A percentile compares a stretch with the other conserved stretches of the same genome.
These are phyloP conservation scores for Claviceps sp. DNA, from an alignment of 2,329 filamentous ascomycete genomes.

Conservation along the genomic window DNA sequence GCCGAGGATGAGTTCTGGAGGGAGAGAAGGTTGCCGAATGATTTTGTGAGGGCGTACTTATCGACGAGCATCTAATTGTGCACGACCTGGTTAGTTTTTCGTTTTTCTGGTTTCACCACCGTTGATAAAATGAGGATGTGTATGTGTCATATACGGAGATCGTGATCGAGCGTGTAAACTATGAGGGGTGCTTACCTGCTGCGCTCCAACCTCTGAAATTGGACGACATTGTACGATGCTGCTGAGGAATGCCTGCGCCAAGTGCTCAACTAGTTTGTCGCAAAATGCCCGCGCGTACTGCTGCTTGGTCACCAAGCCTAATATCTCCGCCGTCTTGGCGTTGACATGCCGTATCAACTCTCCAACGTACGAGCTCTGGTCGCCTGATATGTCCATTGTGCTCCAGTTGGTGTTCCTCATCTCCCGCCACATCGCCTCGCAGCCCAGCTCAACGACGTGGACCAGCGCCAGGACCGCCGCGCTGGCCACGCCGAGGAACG, in stretches of 20 bases:
- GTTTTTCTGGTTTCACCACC: no score
- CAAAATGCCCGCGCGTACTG: constrained; percentile 92
- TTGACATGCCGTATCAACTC: constrained; percentile 67
- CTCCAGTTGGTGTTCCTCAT: constrained; percentile 96
- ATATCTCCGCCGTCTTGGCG: constrained; percentile 56
- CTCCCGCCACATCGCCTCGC: constrained; percentile 84
- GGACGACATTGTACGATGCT: constrained; percentile 84
- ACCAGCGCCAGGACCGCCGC: constrained; percentile 76
- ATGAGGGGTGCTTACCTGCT: constrained; percentile 47
- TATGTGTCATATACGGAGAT: background rate
- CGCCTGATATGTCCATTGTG: constrained; percentile 81
- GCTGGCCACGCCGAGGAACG: constrained; percentile 89
- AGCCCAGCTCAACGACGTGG: constrained; percentile 65
- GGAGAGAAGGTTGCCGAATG: constrained; percentile 57
- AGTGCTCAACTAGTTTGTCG: constrained; percentile 84
- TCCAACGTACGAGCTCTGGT: constrained; percentile 84
- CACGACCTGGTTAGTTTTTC: background rate
- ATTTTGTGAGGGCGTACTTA: constrained; percentile 78
- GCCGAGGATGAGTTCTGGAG: constrained; percentile 37
- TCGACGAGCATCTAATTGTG: constrained; percentile 72
- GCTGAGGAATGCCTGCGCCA: constrained; percentile 65
- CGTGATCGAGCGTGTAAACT: background rate
- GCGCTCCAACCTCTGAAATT: constrained; percentile 84
- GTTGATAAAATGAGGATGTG: background rate
- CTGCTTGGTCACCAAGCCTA: constrained; percentile 70